Base-by-base conservation (phyloP, 2,329 filamentous ascomycete species). In the Westerdykella ornata region DNA sequence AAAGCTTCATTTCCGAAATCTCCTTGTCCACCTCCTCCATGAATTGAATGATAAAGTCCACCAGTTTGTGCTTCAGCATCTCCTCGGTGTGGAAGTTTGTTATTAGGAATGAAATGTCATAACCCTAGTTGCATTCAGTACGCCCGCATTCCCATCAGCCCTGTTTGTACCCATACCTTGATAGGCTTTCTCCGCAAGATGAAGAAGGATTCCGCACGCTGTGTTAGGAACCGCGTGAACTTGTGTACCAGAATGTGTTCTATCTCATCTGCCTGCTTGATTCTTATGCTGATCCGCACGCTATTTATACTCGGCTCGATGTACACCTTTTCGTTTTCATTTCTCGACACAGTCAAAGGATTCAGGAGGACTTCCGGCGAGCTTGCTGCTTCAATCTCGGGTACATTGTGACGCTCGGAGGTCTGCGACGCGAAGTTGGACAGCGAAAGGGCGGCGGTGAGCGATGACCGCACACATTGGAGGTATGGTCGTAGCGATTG, bases 21-120 rank as follows among this genome's bases (percentile, higher is more conserved):
- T 98, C 92, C 76, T 98, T 98, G 69, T 98, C 94, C 4, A 98
- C 94, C 67, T 98, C 92, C 69, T 98, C 90, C 90, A 98, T 97
- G 62, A 98, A 98, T 62, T 97, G 84, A 52, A 98, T 96, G 55
- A 98, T 94, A 62, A 98, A 98, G 67, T 98, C 92, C 26, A 98
- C 94, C 55, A 98, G 76, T 74, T 98, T 97, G 67, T 98, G 90
- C 75, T 97, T 97, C 65, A 97, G 69, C 88, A 98, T 95, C 66
- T 94, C 86, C 68, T 97, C 92, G 4, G 92, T 97, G 61, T 98
- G 92, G 74, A 92, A 94, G 71, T 98, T 98, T 35, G 92, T 98
- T 63, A 98, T 94, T 62, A 98, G 68, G 74, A 98, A 98, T 6
- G 89, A 96, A 56, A 98, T 98, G 59, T 98, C 92, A 67, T 98